Percentiles rank a stretch among this genome's conserved stretches.
Conservation (phyloP, 2,329 filamentous ascomycete species). For the Botryotinia calthae region DNA sequence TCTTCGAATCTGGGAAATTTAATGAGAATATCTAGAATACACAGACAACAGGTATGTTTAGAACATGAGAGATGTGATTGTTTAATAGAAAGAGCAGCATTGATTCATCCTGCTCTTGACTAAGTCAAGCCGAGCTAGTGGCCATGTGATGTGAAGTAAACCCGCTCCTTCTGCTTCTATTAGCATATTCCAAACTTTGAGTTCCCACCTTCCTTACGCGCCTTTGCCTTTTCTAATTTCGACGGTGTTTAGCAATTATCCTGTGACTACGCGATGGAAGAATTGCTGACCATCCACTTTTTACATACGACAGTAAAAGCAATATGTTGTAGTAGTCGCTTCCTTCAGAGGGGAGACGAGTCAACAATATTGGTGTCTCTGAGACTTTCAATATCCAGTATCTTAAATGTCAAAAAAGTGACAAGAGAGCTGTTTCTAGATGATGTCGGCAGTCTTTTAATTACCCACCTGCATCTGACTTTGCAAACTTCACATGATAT, state of each 20-base stretch:
- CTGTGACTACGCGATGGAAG: background rate
- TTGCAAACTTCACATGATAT: too few relatives aligned
- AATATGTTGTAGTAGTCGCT: too few relatives aligned
- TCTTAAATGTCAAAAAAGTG: background rate
- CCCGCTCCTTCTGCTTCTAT: background rate
- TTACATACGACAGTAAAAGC: too few relatives aligned
- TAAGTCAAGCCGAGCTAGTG: background rate
- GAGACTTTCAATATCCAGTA: too few relatives aligned
- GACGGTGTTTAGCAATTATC: background rate
- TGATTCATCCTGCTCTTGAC: background rate
- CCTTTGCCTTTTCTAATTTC: background rate
- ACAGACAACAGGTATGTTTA: background rate
- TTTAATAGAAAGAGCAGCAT: background rate
- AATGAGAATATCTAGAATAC: background rate
- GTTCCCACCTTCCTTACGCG: background rate
- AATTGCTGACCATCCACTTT: background rate
- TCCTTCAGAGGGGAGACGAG: background rate
- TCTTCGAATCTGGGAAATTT: background rate
- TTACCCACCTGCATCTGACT: too few relatives aligned
- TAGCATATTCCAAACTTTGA: background rate
- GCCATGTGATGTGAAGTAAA: background rate
- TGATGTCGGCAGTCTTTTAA: background rate
- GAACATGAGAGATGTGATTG: background rate
- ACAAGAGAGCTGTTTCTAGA: background rate
- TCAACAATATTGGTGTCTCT: background rate